These are phyloP conservation scores for Haplosporangium gracile DNA, from an alignment of 192 early-diverging fungal species.

Conservation along the genomic window DNA sequence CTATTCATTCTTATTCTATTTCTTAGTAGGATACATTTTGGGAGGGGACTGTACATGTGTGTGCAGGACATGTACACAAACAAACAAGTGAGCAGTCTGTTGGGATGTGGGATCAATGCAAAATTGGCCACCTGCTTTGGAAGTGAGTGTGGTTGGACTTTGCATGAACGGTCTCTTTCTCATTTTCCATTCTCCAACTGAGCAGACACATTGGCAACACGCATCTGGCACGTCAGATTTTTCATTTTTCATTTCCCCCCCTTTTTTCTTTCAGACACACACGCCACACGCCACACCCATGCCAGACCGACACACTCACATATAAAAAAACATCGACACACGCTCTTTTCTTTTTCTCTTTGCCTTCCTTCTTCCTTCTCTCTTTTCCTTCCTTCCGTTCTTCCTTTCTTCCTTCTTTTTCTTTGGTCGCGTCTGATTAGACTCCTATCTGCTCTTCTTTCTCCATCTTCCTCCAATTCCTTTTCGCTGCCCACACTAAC, in stretches of 20 bases:
- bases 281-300: neutral
- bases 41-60: no score
- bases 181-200: no score
- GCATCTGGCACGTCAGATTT: neutral
- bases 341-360: neutral
- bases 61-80: neutral
- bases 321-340: neutral
- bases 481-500: neutral
- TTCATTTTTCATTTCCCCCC: neutral
- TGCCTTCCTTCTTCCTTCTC: neutral
- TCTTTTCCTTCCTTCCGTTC: neutral
- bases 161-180: neutral
- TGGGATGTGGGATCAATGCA: neutral
- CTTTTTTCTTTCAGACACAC: neutral
- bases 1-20: no score
- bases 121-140: neutral
- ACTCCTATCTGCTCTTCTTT: neutral
- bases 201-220: neutral
- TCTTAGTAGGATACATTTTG: no score
- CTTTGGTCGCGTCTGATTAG: no score
- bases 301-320: neutral
- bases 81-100: neutral
- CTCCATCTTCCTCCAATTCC: neutral
- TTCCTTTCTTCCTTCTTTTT: neutral
- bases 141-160: neutral